Evolutionary conservation across 2,329 filamentous ascomycete genomes (phyloP).

Genomic region (Pezicula neosporulosa): DNA sequence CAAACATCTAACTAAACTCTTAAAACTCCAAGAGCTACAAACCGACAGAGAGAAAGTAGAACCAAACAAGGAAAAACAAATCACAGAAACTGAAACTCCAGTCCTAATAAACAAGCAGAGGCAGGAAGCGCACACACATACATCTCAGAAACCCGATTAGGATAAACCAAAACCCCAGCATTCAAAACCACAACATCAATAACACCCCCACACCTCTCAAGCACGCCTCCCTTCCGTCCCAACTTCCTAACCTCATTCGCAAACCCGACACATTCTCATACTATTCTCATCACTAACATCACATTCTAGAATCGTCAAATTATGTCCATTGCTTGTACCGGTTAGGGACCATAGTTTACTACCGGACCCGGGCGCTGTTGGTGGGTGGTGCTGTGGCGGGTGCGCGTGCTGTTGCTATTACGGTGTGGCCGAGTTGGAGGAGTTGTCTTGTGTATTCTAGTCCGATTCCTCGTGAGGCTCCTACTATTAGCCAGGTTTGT

Average conservation of each 20-base stretch:
- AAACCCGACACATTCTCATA: conserved; percentile 37
- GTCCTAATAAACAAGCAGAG: not conserved
- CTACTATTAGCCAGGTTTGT: conserved; percentile 39
- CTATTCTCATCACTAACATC: conserved; percentile 50
- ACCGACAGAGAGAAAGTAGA: no score
- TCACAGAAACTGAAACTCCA: no score
- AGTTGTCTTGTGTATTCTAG: conserved; percentile 35
- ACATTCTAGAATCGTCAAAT: conserved; percentile 33
- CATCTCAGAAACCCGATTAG: conserved; percentile 36
- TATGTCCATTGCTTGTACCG: conserved; percentile 34
- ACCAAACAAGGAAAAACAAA: no score
- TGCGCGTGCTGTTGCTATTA: conserved; percentile 42
- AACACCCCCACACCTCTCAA: conserved; percentile 9
- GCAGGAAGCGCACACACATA: conserved; percentile 27
- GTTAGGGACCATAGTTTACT: conserved; percentile 37
- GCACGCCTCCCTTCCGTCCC: conserved; percentile 5
- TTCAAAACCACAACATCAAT: conserved; percentile 52
- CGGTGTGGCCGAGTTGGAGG: conserved; percentile 35
- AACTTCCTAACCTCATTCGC: conserved; percentile 11
- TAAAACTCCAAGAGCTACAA: no score
- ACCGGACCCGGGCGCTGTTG: not conserved
- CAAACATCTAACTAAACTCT: not conserved
- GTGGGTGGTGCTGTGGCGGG: conserved; percentile 27
- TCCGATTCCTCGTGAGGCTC: conserved; percentile 45
- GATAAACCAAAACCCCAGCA: conserved; percentile 52